phyloP scores from a whole-genome alignment of 495 filamentous ascomycete genomes.

The Entonaema liquescens region DNA sequence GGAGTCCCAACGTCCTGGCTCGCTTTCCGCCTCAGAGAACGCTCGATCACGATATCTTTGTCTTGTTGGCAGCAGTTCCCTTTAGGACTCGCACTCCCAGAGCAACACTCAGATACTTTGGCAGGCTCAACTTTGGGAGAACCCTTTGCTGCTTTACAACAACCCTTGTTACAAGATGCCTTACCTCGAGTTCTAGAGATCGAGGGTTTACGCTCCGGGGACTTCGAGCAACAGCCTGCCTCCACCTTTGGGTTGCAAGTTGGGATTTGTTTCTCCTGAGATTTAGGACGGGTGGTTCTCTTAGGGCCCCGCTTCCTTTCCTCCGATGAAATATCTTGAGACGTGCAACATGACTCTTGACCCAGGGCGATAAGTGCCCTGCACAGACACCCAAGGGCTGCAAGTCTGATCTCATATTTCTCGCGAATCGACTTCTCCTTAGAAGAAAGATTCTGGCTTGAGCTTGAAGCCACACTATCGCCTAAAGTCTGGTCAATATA shows the following conservation, averaged over 20 bases:
- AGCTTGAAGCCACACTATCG: constrained; percentile 23
- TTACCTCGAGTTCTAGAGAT: not conserved
- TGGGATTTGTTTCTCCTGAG: constrained; percentile 11
- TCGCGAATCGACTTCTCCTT: constrained; percentile 46
- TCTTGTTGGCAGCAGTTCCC: constrained; percentile 16
- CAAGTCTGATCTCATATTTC: constrained; percentile 52
- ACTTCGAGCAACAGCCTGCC: constrained; percentile 18
- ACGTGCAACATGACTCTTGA: constrained; percentile 60
- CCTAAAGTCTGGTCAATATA: constrained; percentile 32
- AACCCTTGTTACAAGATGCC: constrained; percentile 36
- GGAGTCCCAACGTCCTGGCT: constrained; percentile 24
- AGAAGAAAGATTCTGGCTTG: constrained; percentile 42
- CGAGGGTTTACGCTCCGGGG: constrained; percentile 8
- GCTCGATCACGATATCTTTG: constrained; percentile 6
- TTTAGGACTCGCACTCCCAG: not conserved
- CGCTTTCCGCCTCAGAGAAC: not conserved
- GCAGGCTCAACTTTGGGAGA: not conserved
- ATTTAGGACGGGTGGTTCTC: constrained; percentile 20
- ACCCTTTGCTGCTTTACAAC: constrained; percentile 24
- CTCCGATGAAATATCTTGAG: constrained; percentile 32
- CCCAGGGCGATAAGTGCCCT: constrained; percentile 61
- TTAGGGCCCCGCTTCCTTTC: constrained; percentile 40
- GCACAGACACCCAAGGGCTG: constrained; percentile 64
- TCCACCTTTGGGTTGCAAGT: constrained; percentile 2
- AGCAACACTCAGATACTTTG: constrained; percentile 19